Evolutionary conservation across 495 filamentous ascomycete genomes (phyloP).

Genomic region (Pyrenula aspistea): DNA sequence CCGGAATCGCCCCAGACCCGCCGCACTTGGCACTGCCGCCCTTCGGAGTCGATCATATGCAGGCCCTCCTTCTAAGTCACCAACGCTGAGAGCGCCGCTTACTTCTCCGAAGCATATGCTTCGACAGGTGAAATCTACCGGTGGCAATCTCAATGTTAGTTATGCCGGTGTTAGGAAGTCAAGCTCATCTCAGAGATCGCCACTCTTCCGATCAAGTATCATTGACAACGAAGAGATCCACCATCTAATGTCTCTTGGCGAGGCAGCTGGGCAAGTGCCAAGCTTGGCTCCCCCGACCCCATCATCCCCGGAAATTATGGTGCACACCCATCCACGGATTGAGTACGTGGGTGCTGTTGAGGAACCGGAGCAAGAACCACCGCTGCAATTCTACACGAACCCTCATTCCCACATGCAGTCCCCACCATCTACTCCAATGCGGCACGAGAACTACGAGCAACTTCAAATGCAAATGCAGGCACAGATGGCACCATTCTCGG

Average conservation of each 20-base stretch:
- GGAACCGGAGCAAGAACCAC: not conserved
- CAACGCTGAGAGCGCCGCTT: slow-evolving; percentile 23
- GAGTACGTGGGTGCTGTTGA: not conserved
- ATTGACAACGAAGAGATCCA: slow-evolving; percentile 22
- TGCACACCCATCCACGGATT: not conserved
- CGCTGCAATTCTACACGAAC: slow-evolving; percentile 23
- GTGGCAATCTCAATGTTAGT: slow-evolving; percentile 31
- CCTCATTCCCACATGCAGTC: slow-evolving; percentile 36
- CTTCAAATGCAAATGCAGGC: slow-evolving; percentile 26
- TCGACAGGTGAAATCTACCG: slow-evolving; percentile 41
- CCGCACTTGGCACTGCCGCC: slow-evolving; percentile 35
- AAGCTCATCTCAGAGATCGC: slow-evolving; percentile 36
- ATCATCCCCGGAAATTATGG: slow-evolving; percentile 30
- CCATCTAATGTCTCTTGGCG: slow-evolving; percentile 18
- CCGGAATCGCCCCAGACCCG: slow-evolving; percentile 40
- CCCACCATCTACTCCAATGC: slow-evolving; percentile 28
- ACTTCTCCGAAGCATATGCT: slow-evolving; percentile 23
- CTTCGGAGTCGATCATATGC: slow-evolving; percentile 22
- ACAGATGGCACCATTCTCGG: slow-evolving; percentile 30
- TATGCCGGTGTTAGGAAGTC: slow-evolving; percentile 41
- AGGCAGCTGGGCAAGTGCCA: not conserved
- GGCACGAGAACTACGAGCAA: not conserved
- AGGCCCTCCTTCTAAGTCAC: slow-evolving; percentile 30
- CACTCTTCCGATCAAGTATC: slow-evolving; percentile 37
- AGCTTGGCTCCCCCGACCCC: slow-evolving; percentile 34